A percentile compares a stretch with the other conserved stretches of the same genome.
These are phyloP conservation scores for Limnomonas spitsbergensis DNA, from an alignment of 139 green algal genomes.

Conservation along the genomic window DNA sequence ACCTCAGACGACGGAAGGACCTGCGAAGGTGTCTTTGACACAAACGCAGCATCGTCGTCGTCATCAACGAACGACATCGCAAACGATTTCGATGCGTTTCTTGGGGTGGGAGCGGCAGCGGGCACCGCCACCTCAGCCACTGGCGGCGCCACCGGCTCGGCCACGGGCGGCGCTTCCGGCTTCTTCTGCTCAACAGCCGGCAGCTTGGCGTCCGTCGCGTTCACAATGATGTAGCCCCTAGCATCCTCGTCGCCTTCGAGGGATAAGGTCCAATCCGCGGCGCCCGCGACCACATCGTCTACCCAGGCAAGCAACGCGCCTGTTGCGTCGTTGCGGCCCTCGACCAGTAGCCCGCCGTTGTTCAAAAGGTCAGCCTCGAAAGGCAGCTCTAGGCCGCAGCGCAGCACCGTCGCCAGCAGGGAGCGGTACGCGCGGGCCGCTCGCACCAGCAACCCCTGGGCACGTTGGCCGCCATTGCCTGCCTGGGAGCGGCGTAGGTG, in stretches of 20 bases:
- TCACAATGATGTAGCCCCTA: background rate
- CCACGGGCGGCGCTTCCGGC: background rate
- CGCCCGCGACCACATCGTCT: background rate
- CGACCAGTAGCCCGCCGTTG: background rate
- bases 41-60: background rate
- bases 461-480: background rate
- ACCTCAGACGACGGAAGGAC: background rate
- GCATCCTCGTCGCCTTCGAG: background rate
- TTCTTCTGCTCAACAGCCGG: background rate
- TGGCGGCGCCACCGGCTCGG: background rate
- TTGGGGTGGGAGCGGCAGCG: background rate
- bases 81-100: background rate
- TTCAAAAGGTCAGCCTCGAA: slow-evolving; percentile 1
- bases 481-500: background rate
- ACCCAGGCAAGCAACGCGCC: slow-evolving; percentile 5
- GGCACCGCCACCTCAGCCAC: background rate
- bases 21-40: no score
- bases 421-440: slow-evolving; percentile 2
- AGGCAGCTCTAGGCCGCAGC: background rate
- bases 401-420: slow-evolving; percentile 1
- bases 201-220: background rate
- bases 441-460: slow-evolving; percentile 2
- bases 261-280: background rate
- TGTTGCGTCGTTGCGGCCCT: background rate
- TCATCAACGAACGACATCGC: background rate